A percentile compares a stretch with the other conserved stretches of the same genome.
These are phyloP conservation scores for Eragrostis curvula DNA, from an alignment of 176 grass and related monocot genomes.

Conservation along the genomic window DNA sequence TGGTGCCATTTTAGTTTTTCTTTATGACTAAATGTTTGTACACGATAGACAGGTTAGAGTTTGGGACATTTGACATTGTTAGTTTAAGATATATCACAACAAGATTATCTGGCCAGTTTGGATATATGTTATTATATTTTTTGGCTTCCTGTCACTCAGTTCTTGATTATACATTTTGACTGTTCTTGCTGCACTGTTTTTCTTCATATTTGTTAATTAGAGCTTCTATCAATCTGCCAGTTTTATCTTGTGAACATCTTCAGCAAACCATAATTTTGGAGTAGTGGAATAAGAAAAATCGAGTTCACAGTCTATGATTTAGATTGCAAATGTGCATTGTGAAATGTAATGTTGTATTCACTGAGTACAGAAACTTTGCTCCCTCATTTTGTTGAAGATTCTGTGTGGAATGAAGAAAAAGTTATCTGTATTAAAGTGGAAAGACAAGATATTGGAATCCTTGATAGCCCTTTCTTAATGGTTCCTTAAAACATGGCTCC, in stretches of 20 bases:
- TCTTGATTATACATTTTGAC: slow-evolving; percentile 10
- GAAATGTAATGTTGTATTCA: neutral
- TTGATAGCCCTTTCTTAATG: too few relatives aligned
- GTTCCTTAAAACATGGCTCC: too few relatives aligned
- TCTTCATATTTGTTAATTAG: too few relatives aligned
- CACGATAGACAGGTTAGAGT: neutral
- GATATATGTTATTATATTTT: neutral
- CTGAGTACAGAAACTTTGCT: neutral
- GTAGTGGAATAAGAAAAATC: slow-evolving; percentile 4
- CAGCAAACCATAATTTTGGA: neutral
- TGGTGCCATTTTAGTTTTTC: neutral
- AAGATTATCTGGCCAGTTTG: neutral
- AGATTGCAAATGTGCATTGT: neutral
- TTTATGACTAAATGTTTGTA: slow-evolving; percentile 2
- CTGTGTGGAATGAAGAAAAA: neutral
- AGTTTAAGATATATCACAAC: neutral
- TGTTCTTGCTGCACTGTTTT: neutral
- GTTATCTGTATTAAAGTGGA: too few relatives aligned
- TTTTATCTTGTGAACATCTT: slow-evolving; percentile 13
- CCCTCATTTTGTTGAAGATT: slow-evolving; percentile 1
- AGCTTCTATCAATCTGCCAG: neutral
- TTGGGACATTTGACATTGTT: neutral
- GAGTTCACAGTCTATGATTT: slow-evolving; percentile 11
- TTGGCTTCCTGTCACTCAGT: neutral
- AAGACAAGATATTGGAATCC: too few relatives aligned